A percentile compares a stretch with the other conserved stretches of the same genome.
These are phyloP conservation scores for Xerocomellus amylosporus DNA, from an alignment of 768 basidiomycete genomes.

Conservation along the genomic window DNA sequence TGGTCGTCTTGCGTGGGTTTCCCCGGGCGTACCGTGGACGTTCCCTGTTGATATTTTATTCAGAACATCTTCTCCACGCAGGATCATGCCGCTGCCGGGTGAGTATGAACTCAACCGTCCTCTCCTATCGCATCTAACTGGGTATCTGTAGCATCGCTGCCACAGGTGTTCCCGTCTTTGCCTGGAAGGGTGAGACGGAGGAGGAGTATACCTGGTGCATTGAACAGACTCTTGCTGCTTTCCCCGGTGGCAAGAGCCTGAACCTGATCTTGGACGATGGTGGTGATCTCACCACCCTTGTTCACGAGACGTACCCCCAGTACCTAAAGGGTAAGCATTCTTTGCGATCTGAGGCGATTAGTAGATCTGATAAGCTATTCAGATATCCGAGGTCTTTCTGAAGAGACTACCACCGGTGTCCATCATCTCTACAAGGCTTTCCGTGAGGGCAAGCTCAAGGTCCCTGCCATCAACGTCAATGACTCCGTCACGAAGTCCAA, in stretches of 20 bases:
- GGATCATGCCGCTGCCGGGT: constrained; percentile 98
- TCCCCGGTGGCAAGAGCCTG: constrained; percentile 75
- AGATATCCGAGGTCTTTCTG: constrained; percentile 93
- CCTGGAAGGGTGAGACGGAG: constrained; percentile 99
- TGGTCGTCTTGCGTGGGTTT: constrained; percentile 96
- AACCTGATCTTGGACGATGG: constrained; percentile 99
- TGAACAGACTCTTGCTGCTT: constrained; percentile 90
- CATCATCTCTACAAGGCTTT: constrained; percentile 98
- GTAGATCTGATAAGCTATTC: background rate
- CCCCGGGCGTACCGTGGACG: background rate
- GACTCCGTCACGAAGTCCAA: constrained; percentile 99
- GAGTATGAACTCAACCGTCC: constrained; percentile 30
- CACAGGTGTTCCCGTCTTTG: constrained; percentile 96
- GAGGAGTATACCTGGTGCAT: constrained; percentile 99
- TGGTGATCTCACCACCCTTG: constrained; percentile 91
- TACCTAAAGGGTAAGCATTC: constrained; percentile 59
- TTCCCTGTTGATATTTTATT: constrained; percentile 4
- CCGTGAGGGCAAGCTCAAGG: constrained; percentile 92
- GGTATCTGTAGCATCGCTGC: constrained; percentile 73
- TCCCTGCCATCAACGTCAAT: constrained; percentile 99
- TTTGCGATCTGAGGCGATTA: background rate
- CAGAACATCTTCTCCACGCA: constrained; percentile 99
- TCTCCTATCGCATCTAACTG: background rate
- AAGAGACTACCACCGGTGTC: constrained; percentile 99
- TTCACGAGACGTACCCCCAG: constrained; percentile 96